phyloP scores from a whole-genome alignment of 306 rosid genomes.

The Casuarina glauca region DNA sequence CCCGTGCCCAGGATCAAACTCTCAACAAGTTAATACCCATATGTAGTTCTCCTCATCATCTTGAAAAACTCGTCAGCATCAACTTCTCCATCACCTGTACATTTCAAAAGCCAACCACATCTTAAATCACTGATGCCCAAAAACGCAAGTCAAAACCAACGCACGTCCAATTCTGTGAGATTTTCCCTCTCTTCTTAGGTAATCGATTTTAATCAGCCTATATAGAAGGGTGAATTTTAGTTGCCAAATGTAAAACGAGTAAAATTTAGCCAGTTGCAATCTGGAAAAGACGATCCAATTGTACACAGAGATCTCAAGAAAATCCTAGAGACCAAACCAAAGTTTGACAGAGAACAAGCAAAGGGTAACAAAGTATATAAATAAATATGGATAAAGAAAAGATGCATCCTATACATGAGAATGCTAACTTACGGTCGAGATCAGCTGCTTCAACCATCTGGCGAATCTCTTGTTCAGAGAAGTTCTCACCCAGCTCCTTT shows the following conservation, averaged over 20 bases:
- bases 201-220: neutral
- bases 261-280: too few species aligned
- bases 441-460: slow-evolving; percentile 85
- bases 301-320: too few species aligned
- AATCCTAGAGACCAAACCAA: too few species aligned
- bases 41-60: slow-evolving; percentile 71
- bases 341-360: neutral
- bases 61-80: slow-evolving; percentile 49
- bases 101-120: slow-evolving; percentile 15
- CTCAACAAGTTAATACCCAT: slow-evolving; percentile 27
- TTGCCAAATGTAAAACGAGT: too few species aligned
- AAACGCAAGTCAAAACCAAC: too few species aligned
- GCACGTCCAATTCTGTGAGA: neutral
- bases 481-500: slow-evolving; percentile 65
- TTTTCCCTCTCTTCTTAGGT: neutral
- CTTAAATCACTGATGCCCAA: neutral
- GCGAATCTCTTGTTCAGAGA: slow-evolving; percentile 60
- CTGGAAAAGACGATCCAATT: too few species aligned
- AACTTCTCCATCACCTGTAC: slow-evolving; percentile 73
- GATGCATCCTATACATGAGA: slow-evolving; percentile 15
- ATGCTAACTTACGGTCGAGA: slow-evolving; percentile 57
- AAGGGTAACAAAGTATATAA: neutral
- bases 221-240: neutral
- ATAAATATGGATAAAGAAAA: neutral
- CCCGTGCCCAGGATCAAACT: slow-evolving; percentile 7